These are phyloP conservation scores for Serendipita vermifera DNA, from an alignment of 768 basidiomycete species.

Conservation along the genomic window DNA sequence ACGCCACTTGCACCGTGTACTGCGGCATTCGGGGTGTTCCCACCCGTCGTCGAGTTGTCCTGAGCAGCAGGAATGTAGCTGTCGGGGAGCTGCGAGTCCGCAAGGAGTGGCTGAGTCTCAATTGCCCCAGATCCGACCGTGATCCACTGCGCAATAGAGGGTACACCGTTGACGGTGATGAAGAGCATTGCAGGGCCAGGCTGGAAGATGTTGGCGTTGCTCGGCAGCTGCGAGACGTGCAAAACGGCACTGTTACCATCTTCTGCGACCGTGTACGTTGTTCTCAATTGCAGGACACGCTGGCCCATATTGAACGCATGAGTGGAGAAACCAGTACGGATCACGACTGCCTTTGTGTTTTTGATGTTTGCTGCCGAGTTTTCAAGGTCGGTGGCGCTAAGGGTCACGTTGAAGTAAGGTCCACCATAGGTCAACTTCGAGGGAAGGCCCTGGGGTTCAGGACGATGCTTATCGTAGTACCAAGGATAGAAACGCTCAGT, in stretches of 20 bases:
- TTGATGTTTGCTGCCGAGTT: conserved; percentile 48
- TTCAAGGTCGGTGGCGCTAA: conserved; percentile 46
- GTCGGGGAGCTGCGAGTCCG: conserved; percentile 35
- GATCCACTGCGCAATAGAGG: conserved; percentile 62
- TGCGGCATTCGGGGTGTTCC: background rate
- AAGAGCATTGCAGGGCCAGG: conserved; percentile 81
- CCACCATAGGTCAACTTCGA: conserved; percentile 76
- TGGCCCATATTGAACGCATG: conserved; percentile 29
- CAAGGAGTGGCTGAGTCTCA: conserved; percentile 48
- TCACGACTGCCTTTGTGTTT: conserved; percentile 60
- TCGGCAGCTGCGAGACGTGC: conserved; percentile 70
- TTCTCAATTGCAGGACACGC: conserved; percentile 67
- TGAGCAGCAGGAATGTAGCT: conserved; percentile 4
- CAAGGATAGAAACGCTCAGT: conserved; percentile 86
- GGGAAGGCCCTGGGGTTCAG: conserved; percentile 57
- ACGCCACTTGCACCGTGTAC: background rate
- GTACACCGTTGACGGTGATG: conserved; percentile 74
- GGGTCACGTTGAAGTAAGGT: conserved; percentile 54
- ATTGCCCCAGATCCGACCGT: conserved; percentile 69
- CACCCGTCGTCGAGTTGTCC: background rate
- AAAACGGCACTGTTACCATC: conserved; percentile 66
- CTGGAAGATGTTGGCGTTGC: conserved; percentile 73
- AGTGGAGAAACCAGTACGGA: conserved; percentile 57
- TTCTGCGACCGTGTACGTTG: conserved; percentile 67
- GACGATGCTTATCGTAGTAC: conserved; percentile 68